Conservation (phyloP, 257 asterid species). For the Schizonepeta tenuifolia region DNA sequence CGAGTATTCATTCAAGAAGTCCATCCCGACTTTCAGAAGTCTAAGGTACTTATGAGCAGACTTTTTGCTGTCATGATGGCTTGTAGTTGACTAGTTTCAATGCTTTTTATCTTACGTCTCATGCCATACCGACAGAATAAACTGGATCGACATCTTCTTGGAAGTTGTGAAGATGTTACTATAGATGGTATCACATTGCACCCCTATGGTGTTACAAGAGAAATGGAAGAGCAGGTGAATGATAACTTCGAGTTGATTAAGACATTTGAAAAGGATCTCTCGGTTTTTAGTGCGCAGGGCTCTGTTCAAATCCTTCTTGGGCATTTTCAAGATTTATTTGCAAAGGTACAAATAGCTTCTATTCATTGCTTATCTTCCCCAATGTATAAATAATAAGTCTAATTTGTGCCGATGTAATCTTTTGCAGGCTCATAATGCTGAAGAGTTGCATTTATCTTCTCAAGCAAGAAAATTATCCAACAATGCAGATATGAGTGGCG, state of each 20-base stretch:
- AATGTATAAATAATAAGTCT: not conserved
- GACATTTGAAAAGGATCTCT: slow-evolving; percentile 51
- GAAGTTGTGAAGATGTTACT: slow-evolving; percentile 46
- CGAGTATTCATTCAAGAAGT: slow-evolving; percentile 48
- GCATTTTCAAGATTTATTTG: slow-evolving; percentile 57
- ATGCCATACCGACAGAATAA: slow-evolving; percentile 50
- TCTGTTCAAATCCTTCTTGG: slow-evolving; percentile 60
- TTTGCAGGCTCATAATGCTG: slow-evolving; percentile 66
- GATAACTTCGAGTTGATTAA: slow-evolving; percentile 60
- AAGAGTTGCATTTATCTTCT: slow-evolving; percentile 45
- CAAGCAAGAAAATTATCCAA: slow-evolving; percentile 37
- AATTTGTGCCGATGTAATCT: slow-evolving; percentile 2
- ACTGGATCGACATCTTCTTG: slow-evolving; percentile 75
- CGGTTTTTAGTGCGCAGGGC: slow-evolving; percentile 44
- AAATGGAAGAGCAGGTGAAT: slow-evolving; percentile 69
- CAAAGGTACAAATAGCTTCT: slow-evolving; percentile 50
- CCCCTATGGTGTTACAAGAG: slow-evolving; percentile 70
- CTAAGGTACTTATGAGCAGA: slow-evolving; percentile 60
- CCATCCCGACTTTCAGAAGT: slow-evolving; percentile 61
- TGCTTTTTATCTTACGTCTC: slow-evolving; percentile 20
- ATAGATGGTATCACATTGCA: slow-evolving; percentile 48
- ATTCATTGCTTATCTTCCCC: not conserved
- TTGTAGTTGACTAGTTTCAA: too few relatives aligned
- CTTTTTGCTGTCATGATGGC: not conserved
- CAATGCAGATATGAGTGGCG: slow-evolving; percentile 31